Conservation (phyloP, 1,139 yeast species). For the Meyerozyma smithsonii region DNA sequence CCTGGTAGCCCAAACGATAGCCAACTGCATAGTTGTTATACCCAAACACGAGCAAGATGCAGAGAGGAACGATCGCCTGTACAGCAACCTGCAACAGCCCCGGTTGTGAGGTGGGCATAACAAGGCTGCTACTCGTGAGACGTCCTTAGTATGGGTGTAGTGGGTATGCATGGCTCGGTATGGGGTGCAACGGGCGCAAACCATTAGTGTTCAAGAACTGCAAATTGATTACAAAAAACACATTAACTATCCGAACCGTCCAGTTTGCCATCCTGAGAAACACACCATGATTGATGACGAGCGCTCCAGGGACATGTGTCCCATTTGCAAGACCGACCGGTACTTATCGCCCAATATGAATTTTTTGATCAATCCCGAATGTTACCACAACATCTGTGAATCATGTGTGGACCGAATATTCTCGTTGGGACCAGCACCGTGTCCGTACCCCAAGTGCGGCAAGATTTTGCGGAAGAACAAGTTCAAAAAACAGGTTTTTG, state of each 20-base stretch:
- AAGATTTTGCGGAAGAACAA: slow-evolving; percentile 81
- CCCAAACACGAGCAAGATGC: slow-evolving; percentile 18
- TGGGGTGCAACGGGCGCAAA: neutral
- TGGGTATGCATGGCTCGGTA: too few relatives aligned
- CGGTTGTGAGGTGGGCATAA: neutral
- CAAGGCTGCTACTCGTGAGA: neutral
- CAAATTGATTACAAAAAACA: too few relatives aligned
- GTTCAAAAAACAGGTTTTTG: slow-evolving; percentile 89
- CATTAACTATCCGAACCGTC: too few relatives aligned
- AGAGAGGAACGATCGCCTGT: slow-evolving; percentile 6
- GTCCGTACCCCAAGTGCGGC: slow-evolving; percentile 92
- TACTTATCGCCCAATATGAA: slow-evolving; percentile 91
- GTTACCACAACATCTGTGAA: slow-evolving; percentile 96
- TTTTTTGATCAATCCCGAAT: slow-evolving; percentile 91
- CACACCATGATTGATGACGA: slow-evolving; percentile 22
- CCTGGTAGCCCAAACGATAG: slow-evolving; percentile 34
- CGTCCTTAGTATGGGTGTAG: too few relatives aligned
- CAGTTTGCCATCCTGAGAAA: neutral
- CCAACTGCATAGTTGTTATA: slow-evolving; percentile 30
- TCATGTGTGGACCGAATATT: slow-evolving; percentile 94
- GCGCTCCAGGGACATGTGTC: slow-evolving; percentile 77
- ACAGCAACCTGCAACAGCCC: neutral
- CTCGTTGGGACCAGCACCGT: slow-evolving; percentile 92
- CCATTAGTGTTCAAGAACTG: slow-evolving; percentile 6
- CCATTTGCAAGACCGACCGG: slow-evolving; percentile 93